Base-by-base conservation (phyloP, 208 protist species). In the Borovskyia barvae region DNA sequence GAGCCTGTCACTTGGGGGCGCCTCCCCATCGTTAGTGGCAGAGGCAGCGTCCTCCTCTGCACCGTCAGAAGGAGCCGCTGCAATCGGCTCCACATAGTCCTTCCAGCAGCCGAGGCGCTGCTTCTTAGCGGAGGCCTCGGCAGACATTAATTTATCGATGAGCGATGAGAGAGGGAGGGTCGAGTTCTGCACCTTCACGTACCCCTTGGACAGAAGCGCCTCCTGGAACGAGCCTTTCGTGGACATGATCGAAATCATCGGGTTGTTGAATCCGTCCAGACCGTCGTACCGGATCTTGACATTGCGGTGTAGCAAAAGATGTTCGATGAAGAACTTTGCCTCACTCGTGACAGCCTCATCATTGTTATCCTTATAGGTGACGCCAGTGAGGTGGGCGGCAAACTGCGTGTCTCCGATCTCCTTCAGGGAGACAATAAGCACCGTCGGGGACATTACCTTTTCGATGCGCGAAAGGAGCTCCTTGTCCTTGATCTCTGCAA, bases 191-290 rank as follows among this genome's bases (percentile, higher is more conserved):
- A 97, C 37, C 53, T 83, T 90, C 12, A 74, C 86, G 37, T 89
- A 74, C 36, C 91, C 91, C 41, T 78, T 72, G 20, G 72, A 73
- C 5, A 97, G 79, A 2, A 97, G 80, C 63, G 94, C 88, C 55
- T 82, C 77, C 61, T 94, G 88, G 55, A 97, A 97, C 28, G 54
- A 75, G 41, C 85, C 85, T 57, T 93, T 90, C 3, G 72, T 45
- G 26, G 85, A 92, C 47, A 93, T 63, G 45, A 97, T 71, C 15
- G 88, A 94, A 28, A 78, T 82, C 40, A 92, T 73, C 37, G 92
- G 63, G 57, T 93, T 92, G 43, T 81, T 79, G 66, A 82, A 90
- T 47, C 49, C 60, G 72, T 94, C 85, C 1, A 84, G 41, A 20
- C 87, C 89, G 40, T 93, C 86, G 64, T 93, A 82, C 37, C 57